Base-by-base conservation (phyloP, 1,139 yeast genomes). In the Zygotorulaspora mrakii region DNA sequence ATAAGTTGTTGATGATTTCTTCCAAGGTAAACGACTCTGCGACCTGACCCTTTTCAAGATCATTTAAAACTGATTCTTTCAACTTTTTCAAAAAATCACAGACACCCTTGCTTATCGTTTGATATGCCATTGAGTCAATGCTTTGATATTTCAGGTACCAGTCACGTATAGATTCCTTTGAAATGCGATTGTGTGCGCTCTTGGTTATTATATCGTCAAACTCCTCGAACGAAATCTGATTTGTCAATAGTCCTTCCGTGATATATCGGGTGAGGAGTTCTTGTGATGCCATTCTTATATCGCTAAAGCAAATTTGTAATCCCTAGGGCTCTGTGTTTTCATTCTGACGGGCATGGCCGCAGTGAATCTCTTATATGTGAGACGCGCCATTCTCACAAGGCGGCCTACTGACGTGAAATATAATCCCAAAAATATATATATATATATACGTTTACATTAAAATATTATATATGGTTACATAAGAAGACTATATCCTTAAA, bases 401-500 rank as follows among this genome's bases (percentile, higher is more conserved):
- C n/a, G n/a, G n/a, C n/a, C n/a, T n/a, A n/a, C n/a, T n/a, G n/a
- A n/a, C n/a, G n/a, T n/a, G n/a, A n/a, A 7, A 7, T 20, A 20
- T 20, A 20, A 20, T 10, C 23, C 10, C 23, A 7, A 20, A 20
- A 20, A 7, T 7, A 20, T 7, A 20, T 20, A 20, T 20, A 20
- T n/a, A n/a, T n/a, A n/a, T n/a, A n/a, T n/a, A n/a, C 23, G 7
- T 7, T 20, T 7, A 20, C 7, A 20, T 20, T 20, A 10, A n/a
- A 11, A 25, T 4, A 11, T 25, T 13, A 25, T 28, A 28, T 28
- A 28, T 14, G 8, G 13, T 28, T 28, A 28, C 31, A 28, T 28
- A 28, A 7, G n/a, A n/a, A n/a, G n/a, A n/a, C n/a, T 40, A 54
- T 18, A 53, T 47, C 37, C 55, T 52, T 48, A 55, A 39, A 13